phyloP scores from a whole-genome alignment of 2,329 filamentous ascomycete species.

The Hymenoscyphus linearis region DNA sequence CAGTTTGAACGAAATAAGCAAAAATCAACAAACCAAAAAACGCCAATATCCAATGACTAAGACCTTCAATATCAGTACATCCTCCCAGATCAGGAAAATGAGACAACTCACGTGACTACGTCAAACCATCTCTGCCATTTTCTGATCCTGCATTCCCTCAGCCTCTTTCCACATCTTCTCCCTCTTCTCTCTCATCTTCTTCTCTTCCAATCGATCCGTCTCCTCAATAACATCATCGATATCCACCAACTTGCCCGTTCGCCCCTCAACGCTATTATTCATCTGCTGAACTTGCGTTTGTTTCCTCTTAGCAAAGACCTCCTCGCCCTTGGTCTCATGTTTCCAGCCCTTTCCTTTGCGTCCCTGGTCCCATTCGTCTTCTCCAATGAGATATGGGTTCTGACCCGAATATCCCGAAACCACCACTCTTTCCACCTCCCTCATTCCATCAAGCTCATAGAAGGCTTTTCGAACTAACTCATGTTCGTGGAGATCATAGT shows the following conservation, averaged over 20 bases:
- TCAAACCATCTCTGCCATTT: conserved; percentile 14
- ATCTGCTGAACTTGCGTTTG: neutral
- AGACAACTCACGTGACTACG: neutral
- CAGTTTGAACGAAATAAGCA: neutral
- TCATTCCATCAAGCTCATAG: conserved; percentile 19
- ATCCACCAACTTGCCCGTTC: conserved; percentile 13
- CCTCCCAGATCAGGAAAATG: neutral
- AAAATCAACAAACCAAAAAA: neutral
- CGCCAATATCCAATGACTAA: neutral
- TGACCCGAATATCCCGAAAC: conserved; percentile 26
- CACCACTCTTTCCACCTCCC: conserved; percentile 22
- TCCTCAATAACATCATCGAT: conserved; percentile 12
- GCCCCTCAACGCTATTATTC: conserved; percentile 5
- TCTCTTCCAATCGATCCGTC: conserved; percentile 7
- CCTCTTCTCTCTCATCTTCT: conserved; percentile 4
- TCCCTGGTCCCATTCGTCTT: conserved; percentile 4
- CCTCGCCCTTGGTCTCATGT: conserved; percentile 2
- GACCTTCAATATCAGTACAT: neutral
- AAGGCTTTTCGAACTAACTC: conserved; percentile 22
- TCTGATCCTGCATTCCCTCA: conserved; percentile 8
- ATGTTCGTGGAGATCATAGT: conserved; percentile 25
- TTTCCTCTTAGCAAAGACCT: neutral
- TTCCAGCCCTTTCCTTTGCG: conserved; percentile 3
- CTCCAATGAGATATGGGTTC: conserved; percentile 23
- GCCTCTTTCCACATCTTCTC: conserved; percentile 14